Evolutionary conservation across 768 basidiomycete species (phyloP).

Genomic region (Tulasnella sp.): DNA sequence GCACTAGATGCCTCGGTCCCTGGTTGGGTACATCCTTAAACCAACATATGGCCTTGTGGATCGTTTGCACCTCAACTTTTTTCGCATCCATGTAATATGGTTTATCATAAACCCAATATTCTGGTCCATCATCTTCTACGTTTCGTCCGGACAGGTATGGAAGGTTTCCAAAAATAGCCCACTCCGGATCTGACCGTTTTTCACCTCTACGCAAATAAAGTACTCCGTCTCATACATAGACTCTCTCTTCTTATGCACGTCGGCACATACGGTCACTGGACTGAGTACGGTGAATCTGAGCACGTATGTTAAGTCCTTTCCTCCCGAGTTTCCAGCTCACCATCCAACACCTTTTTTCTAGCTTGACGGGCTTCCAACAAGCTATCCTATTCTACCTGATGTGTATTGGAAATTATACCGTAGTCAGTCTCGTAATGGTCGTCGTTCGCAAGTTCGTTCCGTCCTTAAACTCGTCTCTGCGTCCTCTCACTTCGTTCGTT

Average conservation of each 20-base stretch:
- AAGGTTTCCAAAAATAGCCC: neutral
- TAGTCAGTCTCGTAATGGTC: constrained; percentile 48
- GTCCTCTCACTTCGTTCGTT: neutral
- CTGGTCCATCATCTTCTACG: constrained; percentile 77
- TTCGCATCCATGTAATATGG: constrained; percentile 40
- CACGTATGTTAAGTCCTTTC: neutral
- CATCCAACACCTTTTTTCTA: neutral
- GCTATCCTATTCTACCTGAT: constrained; percentile 56
- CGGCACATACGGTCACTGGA: constrained; percentile 63
- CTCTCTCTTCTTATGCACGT: constrained; percentile 66
- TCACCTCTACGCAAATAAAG: neutral
- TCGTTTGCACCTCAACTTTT: constrained; percentile 38
- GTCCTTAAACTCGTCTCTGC: neutral
- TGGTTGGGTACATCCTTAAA: neutral
- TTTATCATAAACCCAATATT: constrained; percentile 70
- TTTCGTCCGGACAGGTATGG: constrained; percentile 52
- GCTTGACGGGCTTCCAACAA: constrained; percentile 30
- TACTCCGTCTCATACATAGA: constrained; percentile 8
- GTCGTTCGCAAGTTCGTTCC: constrained; percentile 53
- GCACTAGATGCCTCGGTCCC: neutral
- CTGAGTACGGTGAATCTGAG: constrained; percentile 28
- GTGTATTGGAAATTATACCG: constrained; percentile 50
- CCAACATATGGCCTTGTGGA: constrained; percentile 2
- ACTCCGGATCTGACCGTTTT: neutral
- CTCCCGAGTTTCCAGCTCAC: neutral